These are phyloP conservation scores for Coix lacrymajobi DNA, from an alignment of 176 grass and related monocot species.

Conservation along the genomic window DNA sequence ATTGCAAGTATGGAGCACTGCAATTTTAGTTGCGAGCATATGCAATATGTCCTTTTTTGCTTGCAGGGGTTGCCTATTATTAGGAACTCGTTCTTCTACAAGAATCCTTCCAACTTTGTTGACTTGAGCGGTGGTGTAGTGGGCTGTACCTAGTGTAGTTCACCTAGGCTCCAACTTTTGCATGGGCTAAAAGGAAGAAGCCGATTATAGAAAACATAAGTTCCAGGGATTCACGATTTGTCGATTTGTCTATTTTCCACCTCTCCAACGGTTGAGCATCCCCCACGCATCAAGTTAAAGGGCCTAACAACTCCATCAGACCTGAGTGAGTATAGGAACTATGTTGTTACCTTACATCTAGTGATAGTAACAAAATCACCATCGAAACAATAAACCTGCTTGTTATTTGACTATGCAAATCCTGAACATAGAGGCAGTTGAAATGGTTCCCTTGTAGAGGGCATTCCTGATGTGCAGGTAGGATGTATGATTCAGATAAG, in stretches of 20 bases:
- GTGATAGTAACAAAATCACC: not conserved
- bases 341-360: not conserved
- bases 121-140: too few relatives aligned
- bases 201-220: too few relatives aligned
- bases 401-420: slow-evolving; percentile 33
- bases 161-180: too few relatives aligned
- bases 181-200: too few relatives aligned
- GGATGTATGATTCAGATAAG: slow-evolving; percentile 56
- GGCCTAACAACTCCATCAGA: slow-evolving; percentile 76
- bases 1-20: too few relatives aligned
- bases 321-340: not conserved
- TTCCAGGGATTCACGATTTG: too few relatives aligned
- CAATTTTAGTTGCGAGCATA: too few relatives aligned
- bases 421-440: slow-evolving; percentile 77
- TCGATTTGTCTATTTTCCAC: not conserved
- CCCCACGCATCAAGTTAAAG: slow-evolving; percentile 71
- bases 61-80: too few relatives aligned
- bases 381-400: not conserved
- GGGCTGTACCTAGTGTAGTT: too few relatives aligned
- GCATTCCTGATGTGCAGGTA: slow-evolving; percentile 68
- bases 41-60: too few relatives aligned
- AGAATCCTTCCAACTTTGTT: too few relatives aligned
- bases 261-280: slow-evolving; percentile 41
- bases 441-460: slow-evolving; percentile 41
- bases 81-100: too few relatives aligned